These are phyloP conservation scores for Leishmania tropica DNA, from an alignment of 208 protist species.

Conservation along the genomic window DNA sequence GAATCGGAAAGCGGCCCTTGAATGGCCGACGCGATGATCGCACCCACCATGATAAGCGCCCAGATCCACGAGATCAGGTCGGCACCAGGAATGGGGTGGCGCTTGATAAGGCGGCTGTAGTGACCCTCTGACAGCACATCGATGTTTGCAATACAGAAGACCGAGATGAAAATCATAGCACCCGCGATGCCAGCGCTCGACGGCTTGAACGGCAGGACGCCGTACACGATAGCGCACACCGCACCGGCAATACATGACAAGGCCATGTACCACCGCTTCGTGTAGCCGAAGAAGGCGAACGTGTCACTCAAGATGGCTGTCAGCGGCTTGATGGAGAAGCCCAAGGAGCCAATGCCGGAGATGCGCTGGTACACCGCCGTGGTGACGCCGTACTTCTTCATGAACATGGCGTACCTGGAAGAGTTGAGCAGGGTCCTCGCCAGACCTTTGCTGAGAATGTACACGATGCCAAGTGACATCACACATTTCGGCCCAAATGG, in stretches of 20 bases:
- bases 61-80: constrained; percentile 57
- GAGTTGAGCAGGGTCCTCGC: constrained; percentile 27
- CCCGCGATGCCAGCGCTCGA: constrained; percentile 40
- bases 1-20: constrained; percentile 47
- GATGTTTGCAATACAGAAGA: constrained; percentile 52
- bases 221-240: constrained; percentile 43
- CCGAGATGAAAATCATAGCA: constrained; percentile 47
- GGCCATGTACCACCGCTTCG: constrained; percentile 63
- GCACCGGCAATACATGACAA: constrained; percentile 36
- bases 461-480: constrained; percentile 35
- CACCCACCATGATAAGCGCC: constrained; percentile 42
- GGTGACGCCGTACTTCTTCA: constrained; percentile 30
- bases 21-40: constrained; percentile 41
- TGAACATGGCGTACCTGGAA: constrained; percentile 49
- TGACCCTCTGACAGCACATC: constrained; percentile 63
- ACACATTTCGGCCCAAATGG: constrained; percentile 42
- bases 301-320: constrained; percentile 57
- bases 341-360: constrained; percentile 35
- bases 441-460: constrained; percentile 54
- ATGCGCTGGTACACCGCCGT: constrained; percentile 43
- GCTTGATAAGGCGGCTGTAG: constrained; percentile 61
- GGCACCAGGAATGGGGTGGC: constrained; percentile 34
- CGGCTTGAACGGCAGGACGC: constrained; percentile 38
- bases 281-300: constrained; percentile 53
- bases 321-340: constrained; percentile 62